Conservation (phyloP, 345 rosid species). For the Corchorus capsularis region DNA sequence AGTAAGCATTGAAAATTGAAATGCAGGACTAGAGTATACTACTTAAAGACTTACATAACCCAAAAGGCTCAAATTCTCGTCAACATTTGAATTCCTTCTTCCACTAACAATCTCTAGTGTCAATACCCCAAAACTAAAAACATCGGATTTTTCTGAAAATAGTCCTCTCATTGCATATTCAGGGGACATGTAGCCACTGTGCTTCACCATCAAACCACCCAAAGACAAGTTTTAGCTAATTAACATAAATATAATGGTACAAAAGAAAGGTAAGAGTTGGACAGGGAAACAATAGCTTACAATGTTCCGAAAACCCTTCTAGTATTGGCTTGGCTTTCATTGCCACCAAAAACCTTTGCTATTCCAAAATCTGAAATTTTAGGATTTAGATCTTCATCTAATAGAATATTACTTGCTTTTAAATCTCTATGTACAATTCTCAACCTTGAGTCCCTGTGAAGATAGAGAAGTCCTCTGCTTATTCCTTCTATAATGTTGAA, state of each 20-base stretch:
- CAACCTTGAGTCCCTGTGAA: background rate
- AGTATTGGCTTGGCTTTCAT: conserved; percentile 6
- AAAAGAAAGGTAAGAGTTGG: background rate
- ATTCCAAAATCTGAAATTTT: conserved; percentile 19
- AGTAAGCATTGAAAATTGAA: too few relatives aligned
- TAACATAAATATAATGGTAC: too few relatives aligned
- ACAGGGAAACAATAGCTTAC: background rate
- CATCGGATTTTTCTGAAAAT: conserved; percentile 50
- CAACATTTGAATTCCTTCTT: conserved; percentile 35
- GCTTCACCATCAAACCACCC: background rate
- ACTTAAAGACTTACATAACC: conserved; percentile 34
- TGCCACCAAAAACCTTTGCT: conserved; percentile 4
- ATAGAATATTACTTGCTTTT: conserved; percentile 16
- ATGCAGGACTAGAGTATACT: too few relatives aligned
- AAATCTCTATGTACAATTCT: conserved; percentile 9
- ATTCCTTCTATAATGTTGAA: conserved; percentile 17
- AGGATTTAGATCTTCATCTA: conserved; percentile 9
- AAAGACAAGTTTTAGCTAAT: background rate
- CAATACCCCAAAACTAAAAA: conserved; percentile 45
- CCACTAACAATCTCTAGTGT: conserved; percentile 47
- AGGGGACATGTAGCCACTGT: conserved; percentile 47
- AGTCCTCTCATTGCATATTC: conserved; percentile 27
- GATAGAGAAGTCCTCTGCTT: conserved; percentile 1
- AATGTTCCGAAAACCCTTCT: conserved; percentile 19
- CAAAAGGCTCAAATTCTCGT: conserved; percentile 32